phyloP scores from a whole-genome alignment of 306 rosid genomes.

The Canavalia gladiata region DNA sequence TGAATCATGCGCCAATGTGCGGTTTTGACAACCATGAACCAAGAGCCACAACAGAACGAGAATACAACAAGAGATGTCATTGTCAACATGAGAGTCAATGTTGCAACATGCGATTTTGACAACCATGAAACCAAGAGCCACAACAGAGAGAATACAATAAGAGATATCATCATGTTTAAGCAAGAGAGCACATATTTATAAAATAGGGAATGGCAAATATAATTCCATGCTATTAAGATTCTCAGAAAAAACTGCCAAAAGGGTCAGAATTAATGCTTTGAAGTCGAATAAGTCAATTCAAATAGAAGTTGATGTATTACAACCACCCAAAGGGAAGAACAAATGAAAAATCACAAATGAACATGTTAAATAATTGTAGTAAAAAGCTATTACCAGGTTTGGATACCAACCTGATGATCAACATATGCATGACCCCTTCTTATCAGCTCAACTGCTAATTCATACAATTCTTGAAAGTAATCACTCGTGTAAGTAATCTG shows the following conservation, averaged over 20 bases:
- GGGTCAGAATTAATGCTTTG: background rate
- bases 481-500: conserved; percentile 96
- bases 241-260: conserved; percentile 28
- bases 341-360: conserved; percentile 7
- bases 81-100: too few relatives aligned
- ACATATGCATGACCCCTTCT: conserved; percentile 89
- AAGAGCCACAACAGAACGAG: too few relatives aligned
- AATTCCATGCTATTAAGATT: conserved; percentile 31
- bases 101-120: too few relatives aligned
- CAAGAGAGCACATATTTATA: background rate
- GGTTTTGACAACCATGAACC: too few relatives aligned
- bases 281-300: conserved; percentile 22
- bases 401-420: conserved; percentile 88
- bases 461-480: conserved; percentile 92
- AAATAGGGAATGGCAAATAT: background rate
- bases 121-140: too few relatives aligned
- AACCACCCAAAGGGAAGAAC: conserved; percentile 18
- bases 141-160: background rate
- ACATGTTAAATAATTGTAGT: background rate
- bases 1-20: too few relatives aligned
- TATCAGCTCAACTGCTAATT: conserved; percentile 95
- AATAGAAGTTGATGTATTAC: conserved; percentile 3
- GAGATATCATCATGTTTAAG: background rate
- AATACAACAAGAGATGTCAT: too few relatives aligned
- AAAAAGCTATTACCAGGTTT: conserved; percentile 3